Evolutionary conservation across 306 rosid genomes (phyloP).

Genomic region (peach (Prunus persica)): Prunus_persica_NCBIv2 NC_034015.1:20398501-20399000

Average conservation of each 20-base stretch:
- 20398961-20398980: constrained; percentile 53
- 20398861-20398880: constrained; percentile 74
- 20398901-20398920: constrained; percentile 72
- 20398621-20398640: too few species aligned
- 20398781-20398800: constrained; percentile 7
- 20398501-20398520: background rate
- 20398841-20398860: constrained; percentile 88
- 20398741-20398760: background rate
- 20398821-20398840: constrained; percentile 77
- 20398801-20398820: constrained; percentile 71
- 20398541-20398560: background rate
- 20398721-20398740: background rate
- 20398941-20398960: constrained; percentile 80
- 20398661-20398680: too few species aligned
- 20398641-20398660: too few species aligned
- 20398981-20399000: constrained; percentile 3
- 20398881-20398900: constrained; percentile 77
- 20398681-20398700: too few species aligned
- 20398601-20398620: too few species aligned
- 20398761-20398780: background rate
- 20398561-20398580: background rate
- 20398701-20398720: too few species aligned
- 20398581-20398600: background rate
- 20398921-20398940: constrained; percentile 67
- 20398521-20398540: background rate